Evolutionary conservation across 2,329 filamentous ascomycete genomes (phyloP), one percentile per base, ranked within the genome.

Genomic region (Apiospora phragmitis): DNA sequence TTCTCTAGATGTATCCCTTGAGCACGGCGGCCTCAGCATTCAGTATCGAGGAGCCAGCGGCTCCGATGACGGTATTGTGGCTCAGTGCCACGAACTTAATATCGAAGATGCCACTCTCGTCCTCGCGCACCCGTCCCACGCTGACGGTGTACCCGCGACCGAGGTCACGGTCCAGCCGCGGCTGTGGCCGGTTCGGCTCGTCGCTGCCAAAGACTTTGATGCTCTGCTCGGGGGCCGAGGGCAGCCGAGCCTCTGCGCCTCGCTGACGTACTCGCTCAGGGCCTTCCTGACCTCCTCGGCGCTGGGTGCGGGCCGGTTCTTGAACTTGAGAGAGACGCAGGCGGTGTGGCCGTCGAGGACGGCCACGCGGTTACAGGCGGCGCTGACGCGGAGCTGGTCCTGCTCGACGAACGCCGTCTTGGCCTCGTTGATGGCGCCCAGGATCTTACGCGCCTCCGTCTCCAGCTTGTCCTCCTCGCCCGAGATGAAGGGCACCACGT

Each of bases 401-500:
- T 97, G 94, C 79, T 96, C 91, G 68, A 90, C 85, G 76, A 98
- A 94, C 16, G 90, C 92, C 7, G 92, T 94, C 24, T 88, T 86
- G 24, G 92, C 90, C 51, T 83, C 82, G 77, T 94, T 94, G 76
- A 98, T 84, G 43, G 81, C 81, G 68, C 96, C 95, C 3, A 98
- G 88, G 76, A 98, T 98, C 89, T 98, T 98, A 77, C 93, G 92
- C 2, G 96, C 95, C 83, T 98, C 96, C 3, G 92, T 93, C 85
- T 97, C 94, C 41, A 98, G 89, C 86, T 98, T 98, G 82, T 97
- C 95, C 82, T 98, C 96, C 83, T 98, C 96, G 71, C 95, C 95
- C 0, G 89, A 88, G 80, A 98, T 99, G 83, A 90, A 98, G 11
- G 96, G 96, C 62, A 99, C 94, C 1, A 98, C 92, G 79, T 98